Evolutionary conservation across 495 filamentous ascomycete genomes (phyloP), one percentile per base, ranked within the genome.

Genomic region (Penicillium crystallinum): DNA sequence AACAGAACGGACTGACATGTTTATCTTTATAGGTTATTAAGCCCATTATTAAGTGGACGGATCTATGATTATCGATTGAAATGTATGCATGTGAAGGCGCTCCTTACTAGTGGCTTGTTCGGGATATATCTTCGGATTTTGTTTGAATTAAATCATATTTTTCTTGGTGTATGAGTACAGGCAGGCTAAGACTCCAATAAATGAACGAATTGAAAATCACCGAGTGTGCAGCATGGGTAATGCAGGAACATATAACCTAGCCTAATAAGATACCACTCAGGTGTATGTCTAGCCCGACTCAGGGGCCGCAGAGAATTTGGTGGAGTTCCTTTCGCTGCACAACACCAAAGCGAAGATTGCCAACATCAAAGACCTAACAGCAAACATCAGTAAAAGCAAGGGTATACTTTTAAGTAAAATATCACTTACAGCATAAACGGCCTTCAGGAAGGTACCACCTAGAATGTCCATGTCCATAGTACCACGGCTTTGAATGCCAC

Each of bases 401-500:
- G 25, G 23, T 27, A 7, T 8, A n/a, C 23, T 3, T 5, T 27
- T 18, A 41, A 25, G 29, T 2, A 7, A 31, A 23, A 31, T 37
- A 30, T 37, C 21, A 75, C 82, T 78, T 67, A 88, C 83, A 49
- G 83, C 83, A 64, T 89, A 90, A 43, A 88, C 72, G n/a, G 77
- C 80, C 76, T 88, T 88, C 67, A 91, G 67, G 63, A 87, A 90
- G 2, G 81, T 81, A 61, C 84, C 84, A 18, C 88, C 88, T 17
- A 90, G 70, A 45, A 92, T 87, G 63, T 92, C 86, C 54, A 89
- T 84, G 9, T 73, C 66, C 69, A 81, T 74, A 47, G 68, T 63
- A 11, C 88, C 88, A 31, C 87, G 75, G 15, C 79, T 84, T 72
- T 92, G 88, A 37, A 92, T 84, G 6, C 86, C 86, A 12, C 87